A percentile compares a stretch with the other conserved stretches of the same genome.
Evolutionary conservation across 2,329 filamentous ascomycete species (phyloP).

Genomic region (Podosphaera aphanis): DNA sequence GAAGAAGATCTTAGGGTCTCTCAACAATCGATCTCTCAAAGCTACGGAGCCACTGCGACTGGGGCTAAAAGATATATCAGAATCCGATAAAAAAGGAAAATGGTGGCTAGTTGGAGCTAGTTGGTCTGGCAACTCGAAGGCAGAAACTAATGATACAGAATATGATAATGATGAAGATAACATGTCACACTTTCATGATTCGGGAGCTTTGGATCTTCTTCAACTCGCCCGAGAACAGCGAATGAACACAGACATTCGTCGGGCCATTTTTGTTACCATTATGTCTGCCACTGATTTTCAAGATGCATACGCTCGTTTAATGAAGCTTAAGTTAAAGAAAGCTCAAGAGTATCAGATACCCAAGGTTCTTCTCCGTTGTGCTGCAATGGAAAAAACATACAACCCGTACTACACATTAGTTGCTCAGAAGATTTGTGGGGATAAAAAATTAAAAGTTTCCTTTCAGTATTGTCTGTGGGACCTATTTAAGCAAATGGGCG

Average conservation of each 20-base stretch:
- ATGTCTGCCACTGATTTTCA: slow-evolving; percentile 67
- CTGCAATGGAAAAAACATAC: slow-evolving; percentile 58
- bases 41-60: slow-evolving; percentile 64
- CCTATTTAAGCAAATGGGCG: slow-evolving; percentile 66
- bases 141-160: slow-evolving; percentile 10
- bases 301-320: slow-evolving; percentile 57
- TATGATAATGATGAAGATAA: slow-evolving; percentile 1
- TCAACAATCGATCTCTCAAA: slow-evolving; percentile 46
- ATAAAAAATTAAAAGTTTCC: slow-evolving; percentile 54
- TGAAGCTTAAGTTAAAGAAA: slow-evolving; percentile 66
- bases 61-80: slow-evolving; percentile 56
- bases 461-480: slow-evolving; percentile 79
- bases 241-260: slow-evolving; percentile 18
- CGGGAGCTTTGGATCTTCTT: slow-evolving; percentile 14
- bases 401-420: slow-evolving; percentile 88
- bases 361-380: slow-evolving; percentile 68
- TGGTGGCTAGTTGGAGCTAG: slow-evolving; percentile 99
- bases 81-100: slow-evolving; percentile 70
- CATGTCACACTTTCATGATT: slow-evolving; percentile 16
- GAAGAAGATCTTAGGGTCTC: slow-evolving; percentile 62
- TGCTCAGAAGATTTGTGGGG: slow-evolving; percentile 51
- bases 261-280: slow-evolving; percentile 75
- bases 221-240: slow-evolving; percentile 16
- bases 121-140: slow-evolving; percentile 31
- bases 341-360: slow-evolving; percentile 72